Conservation (phyloP, 176 grass and related monocot genomes). For the Hyparrhenia diplandra region DNA sequence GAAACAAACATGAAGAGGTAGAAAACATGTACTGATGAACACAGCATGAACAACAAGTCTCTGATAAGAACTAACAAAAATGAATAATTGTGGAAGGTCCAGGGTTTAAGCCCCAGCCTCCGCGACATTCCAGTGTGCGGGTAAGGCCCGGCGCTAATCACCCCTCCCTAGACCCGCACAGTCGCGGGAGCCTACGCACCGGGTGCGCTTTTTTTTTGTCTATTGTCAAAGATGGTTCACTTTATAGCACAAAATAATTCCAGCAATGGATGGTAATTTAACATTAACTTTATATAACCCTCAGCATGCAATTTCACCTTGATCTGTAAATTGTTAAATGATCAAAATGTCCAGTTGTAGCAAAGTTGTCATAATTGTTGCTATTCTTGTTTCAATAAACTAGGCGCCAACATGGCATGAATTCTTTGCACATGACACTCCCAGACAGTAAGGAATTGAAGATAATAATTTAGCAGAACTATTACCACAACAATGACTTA, state of each 20-base stretch:
- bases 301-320: background rate
- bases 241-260: constrained; percentile 13
- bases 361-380: background rate
- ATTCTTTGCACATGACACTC: background rate
- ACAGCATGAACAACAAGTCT: background rate
- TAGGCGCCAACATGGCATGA: background rate
- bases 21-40: background rate
- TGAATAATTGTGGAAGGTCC: background rate
- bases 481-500: too few relatives aligned
- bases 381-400: background rate
- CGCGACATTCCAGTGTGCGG: too few relatives aligned
- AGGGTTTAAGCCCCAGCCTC: too few relatives aligned
- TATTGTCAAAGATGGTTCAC: constrained; percentile 18
- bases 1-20: background rate
- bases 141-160: too few relatives aligned
- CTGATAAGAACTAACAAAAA: background rate
- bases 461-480: constrained; percentile 4
- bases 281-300: constrained; percentile 16
- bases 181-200: too few relatives aligned
- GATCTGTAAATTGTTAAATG: background rate
- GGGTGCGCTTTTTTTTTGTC: too few relatives aligned
- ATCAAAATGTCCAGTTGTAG: constrained; percentile 4
- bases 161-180: too few relatives aligned
- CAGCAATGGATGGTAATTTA: background rate
- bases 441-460: background rate